phyloP scores from a whole-genome alignment of 2,329 filamentous ascomycete genomes.

The Verticillium zaregamsianum region DNA sequence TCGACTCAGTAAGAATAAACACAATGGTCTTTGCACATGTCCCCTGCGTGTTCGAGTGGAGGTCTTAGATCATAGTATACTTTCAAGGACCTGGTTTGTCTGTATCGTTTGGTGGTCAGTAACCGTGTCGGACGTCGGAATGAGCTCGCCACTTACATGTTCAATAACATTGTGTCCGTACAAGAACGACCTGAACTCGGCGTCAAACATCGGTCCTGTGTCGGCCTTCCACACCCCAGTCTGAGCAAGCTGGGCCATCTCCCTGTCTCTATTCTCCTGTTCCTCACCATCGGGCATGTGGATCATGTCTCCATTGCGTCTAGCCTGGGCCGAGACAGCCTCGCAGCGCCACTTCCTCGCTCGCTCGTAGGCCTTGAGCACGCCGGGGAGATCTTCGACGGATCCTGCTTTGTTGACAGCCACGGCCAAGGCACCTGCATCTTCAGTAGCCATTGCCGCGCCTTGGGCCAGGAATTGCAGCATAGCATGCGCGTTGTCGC shows the following conservation, averaged over 20 bases:
- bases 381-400: background rate
- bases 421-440: background rate
- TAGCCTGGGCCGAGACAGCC: background rate
- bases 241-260: background rate
- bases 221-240: background rate
- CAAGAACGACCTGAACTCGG: background rate
- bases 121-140: too few species aligned
- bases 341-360: background rate
- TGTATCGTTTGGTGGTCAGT: background rate
- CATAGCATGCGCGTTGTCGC: slow-evolving; percentile 1
- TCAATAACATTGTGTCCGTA: background rate
- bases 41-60: too few species aligned
- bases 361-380: background rate
- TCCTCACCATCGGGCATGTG: background rate
- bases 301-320: background rate
- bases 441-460: background rate
- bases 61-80: background rate
- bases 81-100: background rate
- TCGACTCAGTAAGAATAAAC: too few species aligned
- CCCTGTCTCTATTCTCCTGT: background rate
- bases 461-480: background rate
- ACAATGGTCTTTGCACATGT: too few species aligned
- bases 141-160: background rate
- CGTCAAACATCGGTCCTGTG: slow-evolving; percentile 1
- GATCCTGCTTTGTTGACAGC: background rate